phyloP scores from a whole-genome alignment of 768 basidiomycete genomes.

The Coprinellus micaceus region DNA sequence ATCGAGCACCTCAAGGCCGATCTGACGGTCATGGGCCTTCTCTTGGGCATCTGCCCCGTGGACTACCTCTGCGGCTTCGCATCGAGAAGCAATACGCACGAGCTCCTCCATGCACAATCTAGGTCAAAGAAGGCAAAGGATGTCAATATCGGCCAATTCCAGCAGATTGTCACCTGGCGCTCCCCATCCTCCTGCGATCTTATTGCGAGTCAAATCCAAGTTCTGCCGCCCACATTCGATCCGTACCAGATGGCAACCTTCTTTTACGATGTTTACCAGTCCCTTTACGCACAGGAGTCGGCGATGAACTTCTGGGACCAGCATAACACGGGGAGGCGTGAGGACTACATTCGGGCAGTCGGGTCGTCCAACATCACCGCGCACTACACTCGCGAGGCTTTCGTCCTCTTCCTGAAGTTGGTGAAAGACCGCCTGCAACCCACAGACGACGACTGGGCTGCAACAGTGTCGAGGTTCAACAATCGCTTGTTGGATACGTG shows the following conservation, averaged over 20 bases:
- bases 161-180: slow-evolving; percentile 37
- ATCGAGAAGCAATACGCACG: slow-evolving; percentile 33
- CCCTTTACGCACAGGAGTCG: slow-evolving; percentile 33
- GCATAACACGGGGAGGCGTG: slow-evolving; percentile 3
- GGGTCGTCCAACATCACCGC: slow-evolving; percentile 1
- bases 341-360: not conserved
- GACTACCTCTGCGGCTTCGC: slow-evolving; percentile 33
- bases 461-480: slow-evolving; percentile 34
- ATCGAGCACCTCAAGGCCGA: slow-evolving; percentile 28
- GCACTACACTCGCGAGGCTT: slow-evolving; percentile 48
- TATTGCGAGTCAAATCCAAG: slow-evolving; percentile 2
- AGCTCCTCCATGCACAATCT: slow-evolving; percentile 18
- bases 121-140: not conserved
- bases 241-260: slow-evolving; percentile 29
- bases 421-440: slow-evolving; percentile 26
- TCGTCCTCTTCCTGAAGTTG: slow-evolving; percentile 40
- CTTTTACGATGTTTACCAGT: slow-evolving; percentile 37
- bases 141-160: slow-evolving; percentile 24
- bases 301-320: slow-evolving; percentile 13
- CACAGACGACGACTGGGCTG: slow-evolving; percentile 38
- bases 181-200: slow-evolving; percentile 23
- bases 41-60: slow-evolving; percentile 33
- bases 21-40: slow-evolving; percentile 28
- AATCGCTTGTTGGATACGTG: slow-evolving; percentile 15
- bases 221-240: slow-evolving; percentile 17